Evolutionary conservation across 176 grass and related monocot genomes (phyloP).

Genomic region (Oryza punctata): DNA sequence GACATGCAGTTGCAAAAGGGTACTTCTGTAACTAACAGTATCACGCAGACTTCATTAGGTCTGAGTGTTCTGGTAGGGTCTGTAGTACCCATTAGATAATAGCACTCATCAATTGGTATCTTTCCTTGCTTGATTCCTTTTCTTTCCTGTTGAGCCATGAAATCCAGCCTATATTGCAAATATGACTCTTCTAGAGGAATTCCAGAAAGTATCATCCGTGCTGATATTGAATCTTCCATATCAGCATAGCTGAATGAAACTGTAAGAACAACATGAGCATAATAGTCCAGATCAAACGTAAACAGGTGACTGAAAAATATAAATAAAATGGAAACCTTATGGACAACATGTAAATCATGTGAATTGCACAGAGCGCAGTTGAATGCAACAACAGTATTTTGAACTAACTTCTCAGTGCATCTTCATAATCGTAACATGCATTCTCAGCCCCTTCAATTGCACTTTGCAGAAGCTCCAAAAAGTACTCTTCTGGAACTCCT

Average conservation of each 20-base stretch:
- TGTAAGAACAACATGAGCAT: slow-evolving; percentile 35
- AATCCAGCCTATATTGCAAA: slow-evolving; percentile 45
- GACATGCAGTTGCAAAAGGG: slow-evolving; percentile 4
- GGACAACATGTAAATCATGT: not conserved
- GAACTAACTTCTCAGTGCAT: slow-evolving; percentile 52
- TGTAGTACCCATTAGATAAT: slow-evolving; percentile 68
- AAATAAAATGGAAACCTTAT: not conserved
- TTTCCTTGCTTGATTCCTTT: slow-evolving; percentile 58
- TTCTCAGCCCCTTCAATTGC: slow-evolving; percentile 46
- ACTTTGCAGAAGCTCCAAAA: slow-evolving; percentile 61
- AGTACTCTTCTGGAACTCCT: slow-evolving; percentile 59
- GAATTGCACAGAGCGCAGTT: no score
- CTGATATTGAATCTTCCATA: slow-evolving; percentile 62
- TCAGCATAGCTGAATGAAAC: slow-evolving; percentile 57
- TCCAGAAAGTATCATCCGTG: slow-evolving; percentile 65
- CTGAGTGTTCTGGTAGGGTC: slow-evolving; percentile 60
- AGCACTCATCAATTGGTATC: slow-evolving; percentile 59
- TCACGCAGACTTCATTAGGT: slow-evolving; percentile 66
- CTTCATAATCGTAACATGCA: slow-evolving; percentile 6
- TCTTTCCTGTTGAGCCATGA: slow-evolving; percentile 46
- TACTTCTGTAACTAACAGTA: slow-evolving; percentile 54
- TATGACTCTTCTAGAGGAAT: slow-evolving; percentile 55
- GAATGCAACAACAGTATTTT: slow-evolving; percentile 1
- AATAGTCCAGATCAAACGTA: not conserved
- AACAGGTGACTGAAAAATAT: not conserved